These are phyloP conservation scores for Patellaria atrata DNA, from an alignment of 495 filamentous ascomycete species.

Conservation along the genomic window DNA sequence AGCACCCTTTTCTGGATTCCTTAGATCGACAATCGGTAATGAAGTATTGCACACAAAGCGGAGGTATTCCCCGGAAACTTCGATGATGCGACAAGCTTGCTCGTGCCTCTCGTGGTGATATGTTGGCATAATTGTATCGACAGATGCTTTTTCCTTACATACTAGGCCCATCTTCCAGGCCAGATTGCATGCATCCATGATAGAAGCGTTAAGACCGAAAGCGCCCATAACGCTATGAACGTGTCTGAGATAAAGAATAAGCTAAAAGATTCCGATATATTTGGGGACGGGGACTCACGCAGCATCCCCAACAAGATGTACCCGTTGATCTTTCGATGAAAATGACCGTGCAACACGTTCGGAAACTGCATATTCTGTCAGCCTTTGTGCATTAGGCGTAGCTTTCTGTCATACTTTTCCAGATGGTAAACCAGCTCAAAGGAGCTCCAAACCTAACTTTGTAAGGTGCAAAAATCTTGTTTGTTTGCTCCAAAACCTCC, in stretches of 20 bases:
- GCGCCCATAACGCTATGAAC: conserved; percentile 30
- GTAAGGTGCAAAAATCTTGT: conserved; percentile 28
- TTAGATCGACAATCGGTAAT: conserved; percentile 13
- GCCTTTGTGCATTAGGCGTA: neutral
- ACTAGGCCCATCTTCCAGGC: conserved; percentile 29
- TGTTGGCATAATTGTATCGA: conserved; percentile 20
- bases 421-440: conserved; percentile 30
- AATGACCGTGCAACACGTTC: conserved; percentile 29
- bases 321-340: conserved; percentile 23
- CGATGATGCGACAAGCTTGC: conserved; percentile 23
- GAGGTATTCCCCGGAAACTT: conserved; percentile 24
- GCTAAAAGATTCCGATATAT: too few species aligned
- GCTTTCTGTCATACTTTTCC: conserved; percentile 23
- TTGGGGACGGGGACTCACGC: conserved; percentile 21
- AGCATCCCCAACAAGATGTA: conserved; percentile 29
- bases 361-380: conserved; percentile 20
- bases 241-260: conserved; percentile 15
- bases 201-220: conserved; percentile 31
- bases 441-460: conserved; percentile 24
- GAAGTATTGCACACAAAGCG: conserved; percentile 26
- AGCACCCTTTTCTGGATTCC: conserved; percentile 5
- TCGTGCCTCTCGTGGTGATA: conserved; percentile 27
- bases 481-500: conserved; percentile 27
- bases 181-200: conserved; percentile 27
- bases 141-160: conserved; percentile 11